Evolutionary conservation across 306 rosid genomes (phyloP).

Genomic region (Cucurbita maxima): DNA sequence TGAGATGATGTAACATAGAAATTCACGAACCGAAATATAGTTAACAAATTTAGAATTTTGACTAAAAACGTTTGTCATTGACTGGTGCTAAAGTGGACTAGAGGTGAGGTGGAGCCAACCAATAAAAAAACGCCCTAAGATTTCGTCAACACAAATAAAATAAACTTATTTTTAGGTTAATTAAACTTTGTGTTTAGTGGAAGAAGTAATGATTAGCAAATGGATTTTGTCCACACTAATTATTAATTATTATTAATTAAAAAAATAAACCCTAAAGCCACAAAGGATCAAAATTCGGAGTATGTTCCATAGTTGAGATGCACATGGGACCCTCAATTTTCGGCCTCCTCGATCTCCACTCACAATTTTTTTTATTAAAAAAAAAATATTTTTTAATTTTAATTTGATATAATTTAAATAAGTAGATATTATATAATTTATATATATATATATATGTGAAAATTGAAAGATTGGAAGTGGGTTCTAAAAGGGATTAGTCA

Average conservation of each 20-base stretch:
- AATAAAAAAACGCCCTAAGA: slow-evolving; percentile 16
- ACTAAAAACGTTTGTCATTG: neutral
- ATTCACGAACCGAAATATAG: no score
- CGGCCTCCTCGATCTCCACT: slow-evolving; percentile 1
- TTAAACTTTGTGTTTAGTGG: slow-evolving; percentile 31
- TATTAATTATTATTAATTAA: no score
- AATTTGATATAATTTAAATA: neutral
- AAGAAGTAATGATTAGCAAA: slow-evolving; percentile 48
- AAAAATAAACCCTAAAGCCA: slow-evolving; percentile 1
- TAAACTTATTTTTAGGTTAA: neutral
- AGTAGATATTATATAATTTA: neutral
- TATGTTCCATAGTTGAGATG: slow-evolving; percentile 37
- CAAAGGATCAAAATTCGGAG: slow-evolving; percentile 38
- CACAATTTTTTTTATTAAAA: neutral
- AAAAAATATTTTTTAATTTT: no score
- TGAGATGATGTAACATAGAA: no score
- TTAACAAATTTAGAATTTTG: neutral
- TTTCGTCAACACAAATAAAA: slow-evolving; percentile 23
- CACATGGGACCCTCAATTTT: slow-evolving; percentile 38
- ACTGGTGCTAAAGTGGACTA: slow-evolving; percentile 8
- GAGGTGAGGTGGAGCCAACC: slow-evolving; percentile 26
- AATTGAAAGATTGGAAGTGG: slow-evolving; percentile 4
- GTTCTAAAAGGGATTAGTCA: slow-evolving; percentile 7
- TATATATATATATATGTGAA: neutral
- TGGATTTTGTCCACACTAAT: slow-evolving; percentile 32